Percentiles rank a stretch among this genome's conserved stretches.
Evolutionary conservation across 2,329 filamentous ascomycete species (phyloP).

Genomic region (Akanthomyces lecanii): DNA sequence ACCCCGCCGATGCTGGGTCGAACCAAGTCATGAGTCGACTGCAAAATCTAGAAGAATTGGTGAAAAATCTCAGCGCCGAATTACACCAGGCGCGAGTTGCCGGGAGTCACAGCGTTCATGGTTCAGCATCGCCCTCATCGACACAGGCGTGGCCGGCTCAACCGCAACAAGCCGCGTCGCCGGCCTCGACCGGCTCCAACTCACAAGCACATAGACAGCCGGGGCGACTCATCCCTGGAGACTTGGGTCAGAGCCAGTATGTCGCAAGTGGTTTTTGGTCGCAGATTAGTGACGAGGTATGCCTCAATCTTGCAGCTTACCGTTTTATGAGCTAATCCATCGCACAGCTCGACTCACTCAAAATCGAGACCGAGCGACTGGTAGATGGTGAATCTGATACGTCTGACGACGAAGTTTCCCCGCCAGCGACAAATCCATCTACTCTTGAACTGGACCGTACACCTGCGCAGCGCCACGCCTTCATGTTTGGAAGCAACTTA

Average conservation of each 20-base stretch:
- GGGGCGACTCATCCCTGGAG: constrained; percentile 15
- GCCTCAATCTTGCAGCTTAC: constrained; percentile 17
- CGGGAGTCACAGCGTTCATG: constrained; percentile 20
- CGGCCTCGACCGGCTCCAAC: not conserved
- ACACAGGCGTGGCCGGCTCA: constrained; percentile 25
- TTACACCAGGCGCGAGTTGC: constrained; percentile 37
- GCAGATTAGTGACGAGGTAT: constrained; percentile 51
- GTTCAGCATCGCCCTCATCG: constrained; percentile 21
- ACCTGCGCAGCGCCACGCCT: constrained; percentile 44
- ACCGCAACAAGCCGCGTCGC: constrained; percentile 27
- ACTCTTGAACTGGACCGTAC: constrained; percentile 39
- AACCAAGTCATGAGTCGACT: constrained; percentile 46
- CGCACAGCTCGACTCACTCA: constrained; percentile 40
- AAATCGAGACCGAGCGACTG: constrained; percentile 35
- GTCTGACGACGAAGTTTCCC: constrained; percentile 35
- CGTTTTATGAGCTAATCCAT: not conserved
- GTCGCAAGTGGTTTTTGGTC: constrained; percentile 53
- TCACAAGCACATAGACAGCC: constrained; percentile 22
- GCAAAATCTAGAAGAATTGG: constrained; percentile 45
- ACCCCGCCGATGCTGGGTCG: constrained; percentile 26
- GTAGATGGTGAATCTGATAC: constrained; percentile 32
- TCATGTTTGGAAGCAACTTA: constrained; percentile 47
- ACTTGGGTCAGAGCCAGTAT: constrained; percentile 38
- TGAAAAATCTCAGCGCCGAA: constrained; percentile 46
- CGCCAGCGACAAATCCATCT: constrained; percentile 26